These are phyloP conservation scores for Podaxis pistillaris DNA, from an alignment of 768 basidiomycete species.

Conservation along the genomic window DNA sequence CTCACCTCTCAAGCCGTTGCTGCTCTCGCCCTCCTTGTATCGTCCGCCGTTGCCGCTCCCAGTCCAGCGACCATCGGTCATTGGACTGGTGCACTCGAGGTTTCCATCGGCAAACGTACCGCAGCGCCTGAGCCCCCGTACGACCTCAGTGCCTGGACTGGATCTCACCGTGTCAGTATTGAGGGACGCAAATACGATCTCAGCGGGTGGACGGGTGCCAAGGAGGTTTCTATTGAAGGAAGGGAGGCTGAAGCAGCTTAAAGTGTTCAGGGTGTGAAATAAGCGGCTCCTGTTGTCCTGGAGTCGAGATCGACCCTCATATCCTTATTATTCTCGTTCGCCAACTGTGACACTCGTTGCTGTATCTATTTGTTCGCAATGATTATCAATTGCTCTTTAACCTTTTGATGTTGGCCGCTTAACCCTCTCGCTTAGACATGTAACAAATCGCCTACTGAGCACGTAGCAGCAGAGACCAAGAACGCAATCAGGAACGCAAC, in stretches of 20 bases:
- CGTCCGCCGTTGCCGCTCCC: not conserved
- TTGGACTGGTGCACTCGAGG: not conserved
- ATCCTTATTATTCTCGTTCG: not conserved
- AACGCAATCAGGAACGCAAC: too few relatives aligned
- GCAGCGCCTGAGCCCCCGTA: not conserved
- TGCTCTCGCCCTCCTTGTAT: not conserved
- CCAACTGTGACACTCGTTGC: not conserved
- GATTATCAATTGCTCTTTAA: not conserved
- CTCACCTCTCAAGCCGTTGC: not conserved
- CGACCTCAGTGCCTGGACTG: not conserved
- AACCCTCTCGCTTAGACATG: too few relatives aligned
- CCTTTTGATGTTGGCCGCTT: not conserved
- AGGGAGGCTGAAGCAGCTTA: not conserved
- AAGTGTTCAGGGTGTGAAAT: not conserved
- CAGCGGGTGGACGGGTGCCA: not conserved
- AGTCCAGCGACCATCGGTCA: not conserved
- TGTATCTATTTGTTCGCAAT: not conserved
- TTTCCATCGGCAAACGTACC: not conserved
- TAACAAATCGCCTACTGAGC: too few relatives aligned
- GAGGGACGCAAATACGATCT: not conserved
- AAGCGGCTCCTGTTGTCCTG: not conserved
- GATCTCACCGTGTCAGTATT: not conserved
- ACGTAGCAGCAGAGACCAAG: too few relatives aligned
- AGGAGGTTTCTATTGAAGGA: not conserved
- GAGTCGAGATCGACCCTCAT: not conserved